These are phyloP conservation scores for Tephrocybe rancida DNA, from an alignment of 768 basidiomycete species.

Conservation along the genomic window DNA sequence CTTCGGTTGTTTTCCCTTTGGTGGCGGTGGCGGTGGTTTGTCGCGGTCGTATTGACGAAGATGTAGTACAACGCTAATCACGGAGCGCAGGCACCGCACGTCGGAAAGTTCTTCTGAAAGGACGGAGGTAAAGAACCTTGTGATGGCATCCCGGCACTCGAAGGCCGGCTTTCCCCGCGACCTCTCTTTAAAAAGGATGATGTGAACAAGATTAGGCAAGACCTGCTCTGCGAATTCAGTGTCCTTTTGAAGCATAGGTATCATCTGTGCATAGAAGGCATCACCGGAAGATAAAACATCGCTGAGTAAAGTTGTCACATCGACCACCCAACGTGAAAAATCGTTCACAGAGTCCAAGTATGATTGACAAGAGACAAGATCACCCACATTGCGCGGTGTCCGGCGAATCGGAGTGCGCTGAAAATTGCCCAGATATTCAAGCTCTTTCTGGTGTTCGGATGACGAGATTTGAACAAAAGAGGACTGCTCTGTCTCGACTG, in stretches of 20 bases:
- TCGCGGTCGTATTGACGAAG: constrained; percentile 69
- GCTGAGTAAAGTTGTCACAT: constrained; percentile 56
- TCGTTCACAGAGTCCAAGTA: constrained; percentile 43
- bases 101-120: constrained; percentile 42
- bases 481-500: constrained; percentile 36
- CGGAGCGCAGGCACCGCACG: constrained; percentile 49
- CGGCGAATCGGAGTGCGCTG: constrained; percentile 34
- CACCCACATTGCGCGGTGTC: constrained; percentile 36
- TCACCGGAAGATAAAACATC: constrained; percentile 57
- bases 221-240: constrained; percentile 62
- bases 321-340: constrained; percentile 66
- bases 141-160: constrained; percentile 38
- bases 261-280: constrained; percentile 71
- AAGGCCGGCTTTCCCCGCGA: constrained; percentile 10
- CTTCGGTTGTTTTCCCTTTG: too few species aligned
- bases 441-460: constrained; percentile 42
- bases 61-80: constrained; percentile 80
- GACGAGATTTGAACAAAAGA: constrained; percentile 32
- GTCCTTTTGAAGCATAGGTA: constrained; percentile 56
- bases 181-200: constrained; percentile 47
- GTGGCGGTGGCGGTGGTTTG: constrained; percentile 9
- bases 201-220: constrained; percentile 78
- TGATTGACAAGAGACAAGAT: constrained; percentile 33
- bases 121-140: constrained; percentile 58
- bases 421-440: constrained; percentile 53